Evolutionary conservation across 805 yeast species (phyloP), one percentile per base, ranked within the genome.

Genomic region (Zygoascus bituminiphila): DNA sequence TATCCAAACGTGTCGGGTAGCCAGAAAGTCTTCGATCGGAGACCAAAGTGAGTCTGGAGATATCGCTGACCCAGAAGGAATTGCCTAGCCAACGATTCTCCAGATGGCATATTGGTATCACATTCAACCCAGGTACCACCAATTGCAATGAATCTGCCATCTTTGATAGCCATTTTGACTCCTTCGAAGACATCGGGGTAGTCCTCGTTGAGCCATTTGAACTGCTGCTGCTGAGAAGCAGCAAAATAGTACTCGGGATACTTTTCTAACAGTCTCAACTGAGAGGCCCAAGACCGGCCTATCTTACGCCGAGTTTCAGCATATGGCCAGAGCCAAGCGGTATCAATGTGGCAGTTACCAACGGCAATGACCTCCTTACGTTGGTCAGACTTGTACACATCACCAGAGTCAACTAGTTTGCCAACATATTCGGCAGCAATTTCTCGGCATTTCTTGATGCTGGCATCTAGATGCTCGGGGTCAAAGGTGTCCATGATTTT

Each of bases 241-340:
- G 82, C 97, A 68, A 91, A 91, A 20, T 81, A 80, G 62, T 87
- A 89, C 68, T 93, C 98, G 0, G 98, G 97, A 57, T 88, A 91
- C 56, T 79, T 73, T 47, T 88, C 91, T 60, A 93, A 78, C 43
- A 93, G 66, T 47, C 87, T 82, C 45, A 91, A 70, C 68, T 91
- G 98, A 8, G 96, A 79, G 0, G 96, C 82, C 98, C 98, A 91
- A 5, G 96, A 87, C 55, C 98, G 76, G 2, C 89, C 96, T 48
- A 91, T 79, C 62, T 91, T 91, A 46, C 98, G 77, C 57, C 85
- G 82, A 1, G 98, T 88, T 63, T 93, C 97, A 2, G 95, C 97
- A 71, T 84, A 91, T n/a, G 97, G 98, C 98, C 98, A 91, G 50
- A 88, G 73, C 98, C 98, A 91, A 14, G 98, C 98, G 15, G 98